Base-by-base conservation (phyloP, 225 moss, liverwort and hornwort genomes). In the Asterella californica region DNA sequence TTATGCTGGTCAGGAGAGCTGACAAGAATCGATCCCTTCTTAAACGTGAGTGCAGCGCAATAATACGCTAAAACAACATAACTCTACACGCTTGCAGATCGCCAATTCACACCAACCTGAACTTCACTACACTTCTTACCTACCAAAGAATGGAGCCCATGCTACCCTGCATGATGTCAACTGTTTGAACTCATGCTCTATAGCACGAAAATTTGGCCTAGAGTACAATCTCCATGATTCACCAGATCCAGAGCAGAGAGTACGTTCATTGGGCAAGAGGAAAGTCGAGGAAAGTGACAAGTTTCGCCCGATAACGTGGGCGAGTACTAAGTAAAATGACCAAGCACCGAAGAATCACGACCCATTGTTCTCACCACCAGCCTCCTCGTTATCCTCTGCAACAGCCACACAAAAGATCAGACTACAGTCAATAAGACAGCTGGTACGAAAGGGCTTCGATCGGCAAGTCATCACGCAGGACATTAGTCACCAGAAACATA, bases 141-240 rank as follows among this genome's bases (percentile, higher is more conserved):
- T 80, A 73, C 32, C 52, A 82, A 80, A 83, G 80, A 82, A 83
- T 83, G 81, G 70, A 73, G 76, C 82, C 71, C 50, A 76, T 77
- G 77, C 57, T 75, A 79, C 50, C 38, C 45, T 76, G 50, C 81
- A 79, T 27, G 53, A 81, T 55, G 18, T 70, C 47, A 78, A 78
- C 30, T 33, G 53, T 52, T 50, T 72, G 33, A 77, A 66, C 53
- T 79, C 77, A 61, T 57, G 73, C 85, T 60, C 72, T 80, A n/a
- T n/a, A 82, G 80, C 57, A 70, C 32, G 63, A 63, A 34, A 75
- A 67, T 29, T 78, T 62, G 66, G 67, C 59, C 78, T 70, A 22
- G 48, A 32, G 64, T 65, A 70, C 78, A 62, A 78, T 70, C 79
- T 63, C 79, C 60, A 75, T 75, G 69, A 63, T 55, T 70, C 77